Conservation (phyloP, 2,329 filamentous ascomycete species). For the Gaeumannomyces sp. region DNA sequence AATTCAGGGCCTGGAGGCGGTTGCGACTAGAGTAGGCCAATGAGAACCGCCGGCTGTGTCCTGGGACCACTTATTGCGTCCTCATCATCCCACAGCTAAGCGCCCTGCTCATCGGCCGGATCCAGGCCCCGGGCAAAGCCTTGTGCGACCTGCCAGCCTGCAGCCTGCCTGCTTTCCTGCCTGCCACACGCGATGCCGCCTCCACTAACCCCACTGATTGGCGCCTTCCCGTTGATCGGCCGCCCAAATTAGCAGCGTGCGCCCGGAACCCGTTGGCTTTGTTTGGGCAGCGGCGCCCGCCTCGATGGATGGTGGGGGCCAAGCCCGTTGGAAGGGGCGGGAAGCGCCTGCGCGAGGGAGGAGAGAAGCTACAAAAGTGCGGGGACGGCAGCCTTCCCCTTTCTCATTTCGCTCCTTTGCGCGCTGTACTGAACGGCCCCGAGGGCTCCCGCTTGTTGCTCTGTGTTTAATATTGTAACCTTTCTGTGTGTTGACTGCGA, state of each 20-base stretch:
- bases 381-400: not conserved
- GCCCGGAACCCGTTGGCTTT: not conserved
- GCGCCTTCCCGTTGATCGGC: conserved; percentile 5
- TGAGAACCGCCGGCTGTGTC: too few relatives aligned
- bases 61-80: too few relatives aligned
- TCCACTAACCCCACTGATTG: conserved; percentile 5
- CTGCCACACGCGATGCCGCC: not conserved
- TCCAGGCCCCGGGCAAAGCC: not conserved
- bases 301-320: not conserved
- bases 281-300: too few relatives aligned
- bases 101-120: too few relatives aligned
- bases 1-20: too few relatives aligned
- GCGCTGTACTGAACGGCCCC: not conserved
- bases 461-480: not conserved
- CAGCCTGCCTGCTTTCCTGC: not conserved
- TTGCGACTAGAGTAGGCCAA: too few relatives aligned
- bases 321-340: not conserved
- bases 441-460: not conserved
- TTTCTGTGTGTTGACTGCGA: not conserved
- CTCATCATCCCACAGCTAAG: too few relatives aligned
- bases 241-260: conserved; percentile 3
- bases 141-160: conserved; percentile 1
- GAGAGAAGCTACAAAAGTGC: not conserved
- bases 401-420: not conserved
- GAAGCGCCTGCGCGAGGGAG: not conserved